Percentiles rank a stretch among this genome's conserved stretches.
phyloP scores from a whole-genome alignment of 176 grass and related monocot species.

The Eragrostis curvula region DNA sequence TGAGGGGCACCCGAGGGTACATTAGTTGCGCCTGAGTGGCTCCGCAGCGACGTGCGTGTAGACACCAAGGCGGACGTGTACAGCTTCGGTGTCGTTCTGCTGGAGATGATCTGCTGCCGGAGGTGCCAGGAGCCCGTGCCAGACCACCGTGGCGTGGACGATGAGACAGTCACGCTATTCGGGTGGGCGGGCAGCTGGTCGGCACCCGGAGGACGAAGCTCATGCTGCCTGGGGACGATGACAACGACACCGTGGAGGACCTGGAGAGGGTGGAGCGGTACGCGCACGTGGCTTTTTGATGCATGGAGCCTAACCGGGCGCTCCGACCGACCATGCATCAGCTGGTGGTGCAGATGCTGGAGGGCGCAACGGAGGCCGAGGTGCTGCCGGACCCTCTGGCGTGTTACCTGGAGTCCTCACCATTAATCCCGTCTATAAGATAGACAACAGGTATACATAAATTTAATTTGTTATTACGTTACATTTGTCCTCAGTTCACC shows the following conservation, averaged over 20 bases:
- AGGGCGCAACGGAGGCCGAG: not conserved
- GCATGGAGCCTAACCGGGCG: slow-evolving; percentile 16
- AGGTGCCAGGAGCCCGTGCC: slow-evolving; percentile 1
- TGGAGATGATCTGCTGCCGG: slow-evolving; percentile 27
- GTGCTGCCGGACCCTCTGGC: not conserved
- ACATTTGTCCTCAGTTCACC: too few relatives aligned
- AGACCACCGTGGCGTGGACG: not conserved
- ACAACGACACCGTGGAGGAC: not conserved
- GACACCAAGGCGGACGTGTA: slow-evolving; percentile 33
- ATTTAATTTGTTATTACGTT: too few relatives aligned
- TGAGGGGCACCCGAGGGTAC: slow-evolving; percentile 19
- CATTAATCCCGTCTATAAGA: not conserved
- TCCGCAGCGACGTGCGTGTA: slow-evolving; percentile 4
- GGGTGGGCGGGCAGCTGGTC: slow-evolving; percentile 37
- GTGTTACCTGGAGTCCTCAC: slow-evolving; percentile 22
- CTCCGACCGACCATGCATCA: slow-evolving; percentile 22
- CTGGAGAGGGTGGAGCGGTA: slow-evolving; percentile 11
- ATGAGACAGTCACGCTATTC: slow-evolving; percentile 11
- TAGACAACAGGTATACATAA: not conserved
- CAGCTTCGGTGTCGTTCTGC: slow-evolving; percentile 10
- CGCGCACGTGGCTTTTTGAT: slow-evolving; percentile 15
- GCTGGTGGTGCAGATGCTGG: slow-evolving; percentile 22
- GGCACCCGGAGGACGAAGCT: not conserved
- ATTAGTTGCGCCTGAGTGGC: slow-evolving; percentile 24
- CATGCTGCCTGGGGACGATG: not conserved